Percentiles rank a stretch among this genome's conserved stretches.
Conservation (phyloP, 1,139 yeast species). For the Maudiozyma humilis region DNA sequence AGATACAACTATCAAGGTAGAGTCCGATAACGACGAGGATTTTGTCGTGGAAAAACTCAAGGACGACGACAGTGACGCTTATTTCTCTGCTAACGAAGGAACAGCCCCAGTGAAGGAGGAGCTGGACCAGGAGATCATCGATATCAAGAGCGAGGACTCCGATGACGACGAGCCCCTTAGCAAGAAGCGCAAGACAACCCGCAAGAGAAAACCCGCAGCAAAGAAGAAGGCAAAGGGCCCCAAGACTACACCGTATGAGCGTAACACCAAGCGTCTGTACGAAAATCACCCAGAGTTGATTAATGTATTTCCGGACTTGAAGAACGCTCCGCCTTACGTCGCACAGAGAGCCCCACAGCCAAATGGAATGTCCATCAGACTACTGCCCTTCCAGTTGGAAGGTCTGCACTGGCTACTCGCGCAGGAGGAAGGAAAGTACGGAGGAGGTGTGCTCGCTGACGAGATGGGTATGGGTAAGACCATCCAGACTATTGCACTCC, state of each 20-base stretch:
- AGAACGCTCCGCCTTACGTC: conserved; percentile 40
- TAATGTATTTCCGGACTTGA: conserved; percentile 62
- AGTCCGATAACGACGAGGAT: conserved; percentile 12
- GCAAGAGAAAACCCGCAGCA: conserved; percentile 22
- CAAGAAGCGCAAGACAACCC: conserved; percentile 18
- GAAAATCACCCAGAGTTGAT: conserved; percentile 71
- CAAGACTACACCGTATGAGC: conserved; percentile 57
- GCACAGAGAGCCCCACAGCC: conserved; percentile 71
- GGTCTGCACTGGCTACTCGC: conserved; percentile 81
- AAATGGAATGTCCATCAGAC: conserved; percentile 57
- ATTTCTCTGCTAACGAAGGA: conserved; percentile 6
- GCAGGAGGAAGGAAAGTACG: conserved; percentile 69
- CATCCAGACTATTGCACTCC: conserved; percentile 82
- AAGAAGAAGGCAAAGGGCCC: conserved; percentile 39
- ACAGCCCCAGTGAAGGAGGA: conserved; percentile 7
- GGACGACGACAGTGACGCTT: conserved; percentile 23
- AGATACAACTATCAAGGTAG: conserved; percentile 8
- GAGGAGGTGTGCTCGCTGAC: conserved; percentile 94
- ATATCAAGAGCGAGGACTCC: conserved; percentile 5
- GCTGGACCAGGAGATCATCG: conserved; percentile 1
- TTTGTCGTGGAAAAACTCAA: conserved; percentile 11
- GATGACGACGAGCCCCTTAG: conserved; percentile 24
- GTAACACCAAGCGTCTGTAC: conserved; percentile 57
- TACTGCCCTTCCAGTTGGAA: conserved; percentile 87
- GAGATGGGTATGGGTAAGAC: conserved; percentile 99